Base-by-base conservation (phyloP, 208 protist genomes). In the Angomonas deanei region DNA sequence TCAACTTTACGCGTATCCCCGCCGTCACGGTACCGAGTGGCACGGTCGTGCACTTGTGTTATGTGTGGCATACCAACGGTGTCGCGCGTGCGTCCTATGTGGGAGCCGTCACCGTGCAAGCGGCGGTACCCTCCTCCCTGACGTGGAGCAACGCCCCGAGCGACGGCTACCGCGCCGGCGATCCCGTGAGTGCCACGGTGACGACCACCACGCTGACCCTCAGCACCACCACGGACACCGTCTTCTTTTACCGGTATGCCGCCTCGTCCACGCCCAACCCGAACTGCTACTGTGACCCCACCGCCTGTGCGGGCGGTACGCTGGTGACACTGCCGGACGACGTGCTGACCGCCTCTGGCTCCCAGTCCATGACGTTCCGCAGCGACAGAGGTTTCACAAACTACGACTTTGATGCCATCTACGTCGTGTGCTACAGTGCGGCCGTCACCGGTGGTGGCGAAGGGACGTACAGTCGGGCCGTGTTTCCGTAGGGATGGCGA, bases 201-300 rank as follows among this genome's bases (percentile, higher is more conserved):
- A 70, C 56, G 11, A 80, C 72, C 31, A 76, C 74, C 56, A 62
- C 66, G n/a, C 80, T 56, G 8, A 63, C 59, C 17, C 65, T 78
- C n/a, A 67, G 68, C 31, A 66, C 60, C 4, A 52, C 28, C 31
- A 72, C 28, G 27, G 90, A 96, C 67, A 63, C 11, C 24, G 61
- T 96, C 1, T 89, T 79, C 63, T 96, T 96, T 64, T 96, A 91
- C 66, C 79, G 72, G 27, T 92, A 81, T 68, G 33, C 57, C 13
- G 36, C n/a, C 31, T 66, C 67, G 17, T 71, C 76, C 11, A 78
- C 61, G 54, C 64, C 67, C 21, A 71, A 67, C 46, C 71, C 68
- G 32, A 80, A 70, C 56, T 96, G 91, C 73, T 93, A 84, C 74
- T 96, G 91, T 71, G 74, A 85, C 60, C 33, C 79, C 6, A 50